phyloP scores from a whole-genome alignment of 2,329 filamentous ascomycete genomes.

The Akanthomyces muscarius region DNA sequence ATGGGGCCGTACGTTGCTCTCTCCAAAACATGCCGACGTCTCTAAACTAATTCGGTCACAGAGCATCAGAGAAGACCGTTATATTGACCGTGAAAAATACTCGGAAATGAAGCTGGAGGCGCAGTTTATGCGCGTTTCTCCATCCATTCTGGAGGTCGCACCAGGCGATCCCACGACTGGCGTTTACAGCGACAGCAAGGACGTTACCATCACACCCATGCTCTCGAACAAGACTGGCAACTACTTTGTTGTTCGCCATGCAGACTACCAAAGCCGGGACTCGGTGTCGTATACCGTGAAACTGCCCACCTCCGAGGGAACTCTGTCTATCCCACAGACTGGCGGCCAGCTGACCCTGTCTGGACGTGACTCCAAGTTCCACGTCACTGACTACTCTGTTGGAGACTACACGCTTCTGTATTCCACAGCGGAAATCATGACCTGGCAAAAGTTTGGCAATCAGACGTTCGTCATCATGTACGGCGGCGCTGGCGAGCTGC shows the following conservation, averaged over 20 bases:
- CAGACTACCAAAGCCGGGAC: slow-evolving; percentile 56
- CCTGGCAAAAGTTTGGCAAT: slow-evolving; percentile 60
- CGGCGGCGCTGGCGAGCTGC: slow-evolving; percentile 55
- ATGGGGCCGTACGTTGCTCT: slow-evolving; percentile 39
- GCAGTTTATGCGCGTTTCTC: slow-evolving; percentile 70
- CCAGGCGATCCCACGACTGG: slow-evolving; percentile 48
- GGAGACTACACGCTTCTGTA: slow-evolving; percentile 59
- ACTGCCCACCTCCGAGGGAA: slow-evolving; percentile 55
- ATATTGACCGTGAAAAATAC: slow-evolving; percentile 69
- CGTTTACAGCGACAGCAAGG: slow-evolving; percentile 47
- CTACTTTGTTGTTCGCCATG: slow-evolving; percentile 66
- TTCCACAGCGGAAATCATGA: slow-evolving; percentile 66
- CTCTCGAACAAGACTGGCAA: slow-evolving; percentile 48
- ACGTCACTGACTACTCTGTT: slow-evolving; percentile 63
- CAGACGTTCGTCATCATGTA: slow-evolving; percentile 62
- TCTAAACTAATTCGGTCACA: slow-evolving; percentile 10
- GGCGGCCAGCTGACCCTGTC: slow-evolving; percentile 54
- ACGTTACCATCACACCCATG: slow-evolving; percentile 59
- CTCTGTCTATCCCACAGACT: slow-evolving; percentile 55
- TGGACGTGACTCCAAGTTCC: slow-evolving; percentile 63
- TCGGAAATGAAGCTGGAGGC: slow-evolving; percentile 72
- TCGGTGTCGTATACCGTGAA: slow-evolving; percentile 60
- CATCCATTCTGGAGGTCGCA: slow-evolving; percentile 60
- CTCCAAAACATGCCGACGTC: background rate
- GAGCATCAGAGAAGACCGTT: slow-evolving; percentile 63